Evolutionary conservation across 1,284 basidiomycete species (phyloP).

Genomic region (Ceratobasidium sp.): DNA sequence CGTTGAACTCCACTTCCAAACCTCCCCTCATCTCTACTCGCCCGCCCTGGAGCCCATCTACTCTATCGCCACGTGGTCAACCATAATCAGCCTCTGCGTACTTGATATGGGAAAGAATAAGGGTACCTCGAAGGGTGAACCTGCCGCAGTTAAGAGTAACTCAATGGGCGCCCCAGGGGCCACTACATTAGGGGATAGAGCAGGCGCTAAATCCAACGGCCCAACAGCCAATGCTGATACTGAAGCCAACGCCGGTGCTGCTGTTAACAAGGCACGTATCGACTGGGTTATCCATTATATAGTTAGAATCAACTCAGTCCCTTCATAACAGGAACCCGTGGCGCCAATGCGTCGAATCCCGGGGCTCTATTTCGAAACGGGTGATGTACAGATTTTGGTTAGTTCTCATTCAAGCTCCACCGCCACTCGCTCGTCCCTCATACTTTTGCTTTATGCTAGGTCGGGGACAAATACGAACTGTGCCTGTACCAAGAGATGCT

Average conservation of each 20-base stretch:
- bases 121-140: neutral
- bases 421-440: neutral
- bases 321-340: too few relatives aligned
- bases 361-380: slow-evolving; percentile 16
- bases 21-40: neutral
- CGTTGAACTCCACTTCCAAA: neutral
- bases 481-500: slow-evolving; percentile 25
- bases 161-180: too few relatives aligned
- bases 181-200: too few relatives aligned
- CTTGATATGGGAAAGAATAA: slow-evolving; percentile 35
- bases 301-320: too few relatives aligned
- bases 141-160: neutral
- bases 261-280: too few relatives aligned
- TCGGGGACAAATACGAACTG: slow-evolving; percentile 9
- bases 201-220: too few relatives aligned
- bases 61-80: neutral
- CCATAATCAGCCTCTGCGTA: neutral
- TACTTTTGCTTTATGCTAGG: slow-evolving; percentile 3
- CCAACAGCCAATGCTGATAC: neutral
- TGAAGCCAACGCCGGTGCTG: neutral
- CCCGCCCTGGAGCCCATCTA: slow-evolving; percentile 15
- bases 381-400: slow-evolving; percentile 33
- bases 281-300: too few relatives aligned
- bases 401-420: neutral
- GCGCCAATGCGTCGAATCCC: neutral